Evolutionary conservation across 2,329 filamentous ascomycete genomes (phyloP).

Genomic region (Beauveria sp.): DNA sequence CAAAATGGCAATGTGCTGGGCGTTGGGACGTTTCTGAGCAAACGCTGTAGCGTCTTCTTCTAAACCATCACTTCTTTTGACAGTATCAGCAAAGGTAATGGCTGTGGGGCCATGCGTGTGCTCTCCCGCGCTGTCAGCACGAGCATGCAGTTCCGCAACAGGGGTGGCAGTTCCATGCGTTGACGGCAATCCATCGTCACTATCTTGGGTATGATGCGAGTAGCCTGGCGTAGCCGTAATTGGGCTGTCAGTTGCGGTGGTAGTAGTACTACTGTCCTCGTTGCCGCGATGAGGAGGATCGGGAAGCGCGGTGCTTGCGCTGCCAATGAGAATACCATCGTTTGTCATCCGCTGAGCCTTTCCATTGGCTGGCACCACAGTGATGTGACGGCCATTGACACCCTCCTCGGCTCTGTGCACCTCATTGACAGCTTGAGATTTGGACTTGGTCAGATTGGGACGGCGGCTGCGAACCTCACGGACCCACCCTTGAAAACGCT

Average conservation of each 20-base stretch:
- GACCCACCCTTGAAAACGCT: slow-evolving; percentile 80
- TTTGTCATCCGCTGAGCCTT: slow-evolving; percentile 52
- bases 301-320: slow-evolving; percentile 18
- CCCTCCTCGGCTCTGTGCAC: slow-evolving; percentile 48
- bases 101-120: slow-evolving; percentile 19
- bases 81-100: slow-evolving; percentile 63
- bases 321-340: slow-evolving; percentile 46
- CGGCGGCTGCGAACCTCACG: slow-evolving; percentile 62
- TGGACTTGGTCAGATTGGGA: slow-evolving; percentile 54
- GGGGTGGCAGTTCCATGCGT: slow-evolving; percentile 1
- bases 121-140: background rate
- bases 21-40: slow-evolving; percentile 48
- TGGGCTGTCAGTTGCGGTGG: background rate
- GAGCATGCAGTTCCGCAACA: background rate
- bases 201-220: background rate
- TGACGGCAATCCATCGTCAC: slow-evolving; percentile 4
- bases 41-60: slow-evolving; percentile 39
- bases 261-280: slow-evolving; percentile 15
- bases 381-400: slow-evolving; percentile 59
- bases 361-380: slow-evolving; percentile 52
- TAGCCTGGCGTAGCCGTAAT: background rate
- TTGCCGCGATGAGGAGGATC: slow-evolving; percentile 28
- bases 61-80: slow-evolving; percentile 51
- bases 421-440: slow-evolving; percentile 41
- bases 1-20: slow-evolving; percentile 82